Base-by-base conservation (phyloP, 805 yeast species). In the Komagataella ulmi region DNA sequence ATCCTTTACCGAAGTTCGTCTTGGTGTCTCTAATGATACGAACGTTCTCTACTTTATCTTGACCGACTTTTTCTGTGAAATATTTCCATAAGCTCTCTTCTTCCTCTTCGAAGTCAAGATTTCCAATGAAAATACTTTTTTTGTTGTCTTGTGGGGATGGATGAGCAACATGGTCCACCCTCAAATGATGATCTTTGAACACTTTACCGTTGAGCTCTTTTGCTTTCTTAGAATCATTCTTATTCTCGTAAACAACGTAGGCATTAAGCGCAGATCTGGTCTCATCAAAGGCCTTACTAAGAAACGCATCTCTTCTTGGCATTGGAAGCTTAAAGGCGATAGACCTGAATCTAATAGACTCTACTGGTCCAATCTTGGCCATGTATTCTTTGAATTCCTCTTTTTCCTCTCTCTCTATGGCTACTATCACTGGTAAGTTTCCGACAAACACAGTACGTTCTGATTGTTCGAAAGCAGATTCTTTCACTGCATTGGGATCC, bases 1-100 rank as follows among this genome's bases (percentile, higher is more conserved):
- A 90, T 5, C 99, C 99, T 69, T 93, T 93, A 56, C 99, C 99
- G 54, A 91, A 73, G 60, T 93, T 91, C 19, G 97, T 91, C 69
- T 88, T 88, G 17, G 95, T 70, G 64, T 93, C 99, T 63, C 99
- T 80, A 40, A 93, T 78, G 48, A 93, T 77, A 65, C 99, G 79
- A 36, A 93, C 97, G 55, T 85, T 83, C 64, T 89, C 96, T 51
- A 93, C 85, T 24, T 78, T 82, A 47, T 68, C 68, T 44, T 71
- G 69, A 24, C 87, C 88, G 56, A 81, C 73, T 2, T 60, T 65
- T 7, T 63, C 55, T 54, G 72, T 73, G 69, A 93, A 93, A 64
- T 83, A 88, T 51, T 72, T 75, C 95, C 96, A 93, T 43, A 93
- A 71, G 40, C 80, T 75, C 65, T 93, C 99, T 66, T 93, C 99